Percentiles rank a stretch among this genome's conserved stretches.
These are phyloP conservation scores for Plenodomus tracheiphilus DNA, from an alignment of 2,329 filamentous ascomycete genomes.

Conservation along the genomic window DNA sequence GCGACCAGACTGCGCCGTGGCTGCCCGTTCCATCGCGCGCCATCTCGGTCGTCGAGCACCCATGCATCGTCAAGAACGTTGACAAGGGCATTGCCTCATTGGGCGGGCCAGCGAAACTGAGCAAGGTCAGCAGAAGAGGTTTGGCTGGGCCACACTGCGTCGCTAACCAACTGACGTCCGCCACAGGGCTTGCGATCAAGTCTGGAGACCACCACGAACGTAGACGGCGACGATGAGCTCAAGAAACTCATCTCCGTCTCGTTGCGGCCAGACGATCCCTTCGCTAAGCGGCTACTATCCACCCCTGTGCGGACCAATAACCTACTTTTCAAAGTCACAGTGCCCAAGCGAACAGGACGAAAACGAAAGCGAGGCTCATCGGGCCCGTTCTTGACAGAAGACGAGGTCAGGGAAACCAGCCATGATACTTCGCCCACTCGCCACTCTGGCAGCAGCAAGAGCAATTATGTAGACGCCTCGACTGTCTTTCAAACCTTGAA, in stretches of 20 bases:
- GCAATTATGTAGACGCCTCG: slow-evolving; percentile 23
- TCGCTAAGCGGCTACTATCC: slow-evolving; percentile 77
- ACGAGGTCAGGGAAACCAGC: slow-evolving; percentile 31
- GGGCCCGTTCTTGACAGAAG: slow-evolving; percentile 57
- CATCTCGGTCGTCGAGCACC: slow-evolving; percentile 68
- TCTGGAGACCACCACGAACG: slow-evolving; percentile 24
- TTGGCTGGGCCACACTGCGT: background rate
- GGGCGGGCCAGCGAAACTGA: slow-evolving; percentile 59
- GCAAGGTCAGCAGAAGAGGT: slow-evolving; percentile 48
- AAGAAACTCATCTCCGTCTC: slow-evolving; percentile 67
- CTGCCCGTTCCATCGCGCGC: slow-evolving; percentile 56
- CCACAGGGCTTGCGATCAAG: slow-evolving; percentile 34
- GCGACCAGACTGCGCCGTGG: slow-evolving; percentile 42
- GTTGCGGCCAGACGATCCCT: slow-evolving; percentile 76
- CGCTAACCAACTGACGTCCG: slow-evolving; percentile 16
- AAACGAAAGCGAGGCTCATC: slow-evolving; percentile 80
- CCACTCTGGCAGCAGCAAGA: slow-evolving; percentile 1
- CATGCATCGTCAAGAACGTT: slow-evolving; percentile 66
- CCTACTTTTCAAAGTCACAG: slow-evolving; percentile 79
- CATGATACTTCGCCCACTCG: background rate
- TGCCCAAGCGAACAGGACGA: slow-evolving; percentile 83
- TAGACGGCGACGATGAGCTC: slow-evolving; percentile 39
- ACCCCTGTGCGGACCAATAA: slow-evolving; percentile 78
- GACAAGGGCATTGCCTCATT: slow-evolving; percentile 67
- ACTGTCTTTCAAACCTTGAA: slow-evolving; percentile 65